Evolutionary conservation across 2,329 filamentous ascomycete genomes (phyloP).

Genomic region (Oidium heveae): DNA sequence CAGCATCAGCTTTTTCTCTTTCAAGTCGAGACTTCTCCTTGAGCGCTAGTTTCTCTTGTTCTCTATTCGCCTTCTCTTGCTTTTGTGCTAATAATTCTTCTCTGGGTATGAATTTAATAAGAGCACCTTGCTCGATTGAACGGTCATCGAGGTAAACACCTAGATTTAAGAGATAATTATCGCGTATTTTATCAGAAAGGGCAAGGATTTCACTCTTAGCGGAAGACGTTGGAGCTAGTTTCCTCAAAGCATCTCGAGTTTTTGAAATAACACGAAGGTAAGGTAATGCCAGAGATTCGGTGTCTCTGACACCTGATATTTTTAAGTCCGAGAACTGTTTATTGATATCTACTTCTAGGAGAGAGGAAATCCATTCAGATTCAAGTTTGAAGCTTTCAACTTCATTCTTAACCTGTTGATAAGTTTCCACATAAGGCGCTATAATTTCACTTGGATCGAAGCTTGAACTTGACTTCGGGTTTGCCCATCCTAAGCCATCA

Average conservation of each 20-base stretch:
- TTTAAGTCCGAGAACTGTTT: slow-evolving; percentile 22
- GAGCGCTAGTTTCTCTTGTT: slow-evolving; percentile 34
- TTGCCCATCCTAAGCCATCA: slow-evolving; percentile 30
- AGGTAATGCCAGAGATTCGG: slow-evolving; percentile 26
- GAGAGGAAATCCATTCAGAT: slow-evolving; percentile 18
- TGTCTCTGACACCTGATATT: slow-evolving; percentile 22
- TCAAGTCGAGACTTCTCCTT: slow-evolving; percentile 25
- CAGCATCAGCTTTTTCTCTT: slow-evolving; percentile 23
- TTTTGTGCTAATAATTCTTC: slow-evolving; percentile 29
- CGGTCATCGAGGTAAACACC: slow-evolving; percentile 78
- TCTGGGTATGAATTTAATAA: slow-evolving; percentile 41
- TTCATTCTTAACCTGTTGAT: slow-evolving; percentile 21
- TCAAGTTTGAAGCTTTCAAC: slow-evolving; percentile 22
- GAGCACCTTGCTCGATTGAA: slow-evolving; percentile 35
- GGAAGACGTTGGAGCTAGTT: slow-evolving; percentile 23
- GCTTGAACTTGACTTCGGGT: slow-evolving; percentile 15
- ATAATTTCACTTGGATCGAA: slow-evolving; percentile 21
- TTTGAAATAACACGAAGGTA: slow-evolving; percentile 29
- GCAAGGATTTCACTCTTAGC: slow-evolving; percentile 47
- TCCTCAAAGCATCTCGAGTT: slow-evolving; percentile 35
- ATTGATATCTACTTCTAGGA: slow-evolving; percentile 21
- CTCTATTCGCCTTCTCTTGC: slow-evolving; percentile 32
- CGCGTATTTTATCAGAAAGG: slow-evolving; percentile 58
- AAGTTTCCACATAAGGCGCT: slow-evolving; percentile 21
- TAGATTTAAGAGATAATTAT: slow-evolving; percentile 55